Evolutionary conservation across 139 green algal species (phyloP).

Genomic region (Chlamydomonas schloesseri): DNA sequence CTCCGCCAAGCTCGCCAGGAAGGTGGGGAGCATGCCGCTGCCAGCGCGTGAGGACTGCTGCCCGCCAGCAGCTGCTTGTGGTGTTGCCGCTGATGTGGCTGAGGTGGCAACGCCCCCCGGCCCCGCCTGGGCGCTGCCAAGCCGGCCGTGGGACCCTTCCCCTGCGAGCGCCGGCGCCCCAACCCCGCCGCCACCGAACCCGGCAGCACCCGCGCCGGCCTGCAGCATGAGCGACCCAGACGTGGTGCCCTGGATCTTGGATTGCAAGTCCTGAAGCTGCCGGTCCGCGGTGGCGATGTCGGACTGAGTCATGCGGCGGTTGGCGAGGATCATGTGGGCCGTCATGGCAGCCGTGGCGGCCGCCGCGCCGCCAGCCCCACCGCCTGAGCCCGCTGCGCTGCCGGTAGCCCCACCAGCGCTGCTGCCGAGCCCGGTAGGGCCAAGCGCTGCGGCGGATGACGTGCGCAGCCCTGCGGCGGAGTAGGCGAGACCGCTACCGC

Average conservation of each 20-base stretch:
- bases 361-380: neutral
- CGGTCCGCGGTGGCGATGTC: neutral
- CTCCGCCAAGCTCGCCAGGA: slow-evolving; percentile 10
- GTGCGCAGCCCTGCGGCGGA: too few species aligned
- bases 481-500: too few species aligned
- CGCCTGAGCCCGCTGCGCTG: too few species aligned
- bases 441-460: too few species aligned
- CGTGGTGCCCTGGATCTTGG: neutral
- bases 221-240: neutral
- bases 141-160: neutral
- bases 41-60: neutral
- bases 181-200: neutral
- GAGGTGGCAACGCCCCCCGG: neutral
- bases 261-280: slow-evolving; percentile 1
- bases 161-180: neutral
- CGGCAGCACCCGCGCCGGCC: neutral
- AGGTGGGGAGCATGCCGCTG: slow-evolving; percentile 20
- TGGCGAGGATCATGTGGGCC: slow-evolving; percentile 14
- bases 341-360: neutral
- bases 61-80: too few species aligned
- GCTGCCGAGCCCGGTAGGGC: too few species aligned
- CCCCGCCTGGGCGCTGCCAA: neutral
- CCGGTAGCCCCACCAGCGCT: too few species aligned
- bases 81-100: too few species aligned
- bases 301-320: neutral